Conservation (phyloP, 306 rosid species). For the Glycyrrhiza uralensis region DNA sequence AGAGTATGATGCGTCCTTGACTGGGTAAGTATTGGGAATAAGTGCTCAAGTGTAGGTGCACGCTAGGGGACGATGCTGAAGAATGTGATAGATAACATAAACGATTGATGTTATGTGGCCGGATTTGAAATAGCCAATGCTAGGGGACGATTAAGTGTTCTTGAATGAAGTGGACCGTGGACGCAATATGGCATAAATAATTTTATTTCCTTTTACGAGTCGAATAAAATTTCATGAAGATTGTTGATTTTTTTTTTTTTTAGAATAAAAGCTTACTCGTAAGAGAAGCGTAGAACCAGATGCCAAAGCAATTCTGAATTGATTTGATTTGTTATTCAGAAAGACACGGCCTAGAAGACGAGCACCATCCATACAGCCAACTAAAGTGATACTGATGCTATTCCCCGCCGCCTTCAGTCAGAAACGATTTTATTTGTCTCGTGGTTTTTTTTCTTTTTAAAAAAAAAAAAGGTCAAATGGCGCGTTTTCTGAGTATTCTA, state of each 20-base stretch:
- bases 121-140: no score
- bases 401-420: background rate
- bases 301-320: slow-evolving; percentile 4
- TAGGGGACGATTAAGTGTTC: no score
- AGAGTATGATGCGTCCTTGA: no score
- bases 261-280: slow-evolving; percentile 1
- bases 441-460: no score
- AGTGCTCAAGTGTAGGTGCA: no score
- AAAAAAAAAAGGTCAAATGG: background rate
- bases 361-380: background rate
- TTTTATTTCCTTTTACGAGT: background rate
- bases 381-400: background rate
- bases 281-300: slow-evolving; percentile 7
- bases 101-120: no score
- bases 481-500: background rate
- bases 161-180: background rate
- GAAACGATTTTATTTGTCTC: background rate
- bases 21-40: no score
- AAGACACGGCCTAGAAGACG: background rate
- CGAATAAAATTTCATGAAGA: background rate
- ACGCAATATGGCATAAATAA: background rate
- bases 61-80: no score
- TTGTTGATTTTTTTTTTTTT: background rate
- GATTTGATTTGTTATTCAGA: background rate
- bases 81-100: no score